Conservation (phyloP, 495 filamentous ascomycete species). For the Neurospora pannonica region DNA sequence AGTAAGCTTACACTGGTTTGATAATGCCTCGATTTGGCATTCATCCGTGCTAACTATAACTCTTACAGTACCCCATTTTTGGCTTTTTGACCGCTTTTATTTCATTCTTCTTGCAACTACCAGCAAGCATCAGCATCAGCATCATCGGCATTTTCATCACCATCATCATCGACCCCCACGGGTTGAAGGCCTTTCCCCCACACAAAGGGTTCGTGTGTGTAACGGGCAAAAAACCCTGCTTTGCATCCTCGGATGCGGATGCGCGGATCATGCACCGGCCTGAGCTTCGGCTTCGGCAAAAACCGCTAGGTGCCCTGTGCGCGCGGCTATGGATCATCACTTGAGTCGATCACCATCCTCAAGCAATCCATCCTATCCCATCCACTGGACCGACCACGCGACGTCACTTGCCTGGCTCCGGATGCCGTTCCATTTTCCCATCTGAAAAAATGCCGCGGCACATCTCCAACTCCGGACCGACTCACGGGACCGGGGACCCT, state of each 20-base stretch:
- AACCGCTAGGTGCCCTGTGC: not conserved
- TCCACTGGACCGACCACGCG: not conserved
- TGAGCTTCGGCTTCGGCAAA: not conserved
- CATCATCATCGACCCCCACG: not conserved
- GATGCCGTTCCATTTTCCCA: not conserved
- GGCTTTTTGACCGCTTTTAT: not conserved
- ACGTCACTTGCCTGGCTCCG: not conserved
- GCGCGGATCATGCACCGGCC: not conserved
- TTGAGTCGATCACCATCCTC: not conserved
- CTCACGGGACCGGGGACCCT: not conserved
- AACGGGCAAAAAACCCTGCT: not conserved
- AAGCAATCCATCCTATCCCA: not conserved
- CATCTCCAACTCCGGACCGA: not conserved
- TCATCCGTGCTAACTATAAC: not conserved
- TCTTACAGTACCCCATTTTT: not conserved
- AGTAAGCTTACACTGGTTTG: conserved; percentile 5
- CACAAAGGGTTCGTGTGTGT: not conserved
- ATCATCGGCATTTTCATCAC: not conserved
- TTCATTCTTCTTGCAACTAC: not conserved
- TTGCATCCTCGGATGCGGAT: not conserved
- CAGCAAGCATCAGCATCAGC: not conserved
- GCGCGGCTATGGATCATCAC: not conserved
- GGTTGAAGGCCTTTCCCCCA: not conserved
- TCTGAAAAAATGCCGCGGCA: not conserved
- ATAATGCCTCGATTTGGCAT: not conserved